Conservation (phyloP, 2,329 filamentous ascomycete species). For the Verticillium nubilum region DNA sequence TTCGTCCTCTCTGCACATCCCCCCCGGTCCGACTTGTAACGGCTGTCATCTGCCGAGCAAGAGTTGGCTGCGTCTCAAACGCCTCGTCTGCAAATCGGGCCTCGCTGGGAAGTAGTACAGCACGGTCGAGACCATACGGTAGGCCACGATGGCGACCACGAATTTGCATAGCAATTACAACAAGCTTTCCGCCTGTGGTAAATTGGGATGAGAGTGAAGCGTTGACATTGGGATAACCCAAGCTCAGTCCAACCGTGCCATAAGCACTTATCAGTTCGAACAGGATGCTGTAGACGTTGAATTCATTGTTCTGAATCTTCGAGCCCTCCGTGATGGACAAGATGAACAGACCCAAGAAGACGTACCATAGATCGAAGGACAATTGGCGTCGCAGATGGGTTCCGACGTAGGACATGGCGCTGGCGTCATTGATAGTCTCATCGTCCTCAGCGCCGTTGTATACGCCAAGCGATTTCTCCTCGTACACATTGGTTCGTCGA, state of each 20-base stretch:
- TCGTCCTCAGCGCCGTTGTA: slow-evolving; percentile 49
- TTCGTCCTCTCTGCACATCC: slow-evolving; percentile 25
- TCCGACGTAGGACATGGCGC: slow-evolving; percentile 76
- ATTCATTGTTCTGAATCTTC: slow-evolving; percentile 57
- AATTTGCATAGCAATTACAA: slow-evolving; percentile 65
- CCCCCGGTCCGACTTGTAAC: slow-evolving; percentile 9
- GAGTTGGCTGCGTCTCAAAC: slow-evolving; percentile 36
- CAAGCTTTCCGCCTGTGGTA: slow-evolving; percentile 62
- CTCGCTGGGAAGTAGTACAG: slow-evolving; percentile 54
- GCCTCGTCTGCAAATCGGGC: slow-evolving; percentile 48
- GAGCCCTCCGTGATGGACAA: slow-evolving; percentile 81
- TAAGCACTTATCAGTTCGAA: slow-evolving; percentile 90
- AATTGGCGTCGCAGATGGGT: slow-evolving; percentile 89
- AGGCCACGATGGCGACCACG: slow-evolving; percentile 64
- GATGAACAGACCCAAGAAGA: slow-evolving; percentile 89
- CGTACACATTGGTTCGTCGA: slow-evolving; percentile 91
- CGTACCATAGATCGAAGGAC: slow-evolving; percentile 96
- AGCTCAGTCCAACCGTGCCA: slow-evolving; percentile 85
- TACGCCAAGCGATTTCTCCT: slow-evolving; percentile 79
- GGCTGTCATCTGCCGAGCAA: slow-evolving; percentile 18
- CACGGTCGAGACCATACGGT: slow-evolving; percentile 61
- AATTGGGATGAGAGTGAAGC: slow-evolving; percentile 82
- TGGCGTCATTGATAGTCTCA: slow-evolving; percentile 45
- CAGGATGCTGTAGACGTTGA: slow-evolving; percentile 64
- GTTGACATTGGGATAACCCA: slow-evolving; percentile 74